Evolutionary conservation across 192 early-diverging fungal species (phyloP), one percentile per base, ranked within the genome.

Genomic region (Podila epigama): DNA sequence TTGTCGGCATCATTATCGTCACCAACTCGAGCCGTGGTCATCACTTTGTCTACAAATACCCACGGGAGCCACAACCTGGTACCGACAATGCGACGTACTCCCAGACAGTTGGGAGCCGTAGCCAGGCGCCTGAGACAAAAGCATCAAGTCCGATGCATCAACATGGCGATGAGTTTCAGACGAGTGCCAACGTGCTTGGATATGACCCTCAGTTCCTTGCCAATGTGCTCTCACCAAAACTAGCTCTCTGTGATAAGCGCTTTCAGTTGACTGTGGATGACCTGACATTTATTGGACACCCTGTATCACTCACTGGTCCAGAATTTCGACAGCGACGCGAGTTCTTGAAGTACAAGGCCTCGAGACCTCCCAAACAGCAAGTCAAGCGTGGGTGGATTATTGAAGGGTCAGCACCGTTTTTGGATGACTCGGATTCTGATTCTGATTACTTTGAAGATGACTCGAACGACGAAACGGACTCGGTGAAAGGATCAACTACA

Each of bases 251-350:
- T 72, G 93, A 95, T 69, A 83, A 85, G 50, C 84, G 90, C 52
- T 98, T 98, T 75, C 93, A 95, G 68, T 83, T 98, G 42, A 85
- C 89, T 2, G 89, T 98, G 10, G 93, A 97, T 75, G 89, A 93
- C 44, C 66, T 96, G 56, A 89, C 91, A 11, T 96, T 98, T 89
- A 85, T 93, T 3, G 92, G 92, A 0, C 91, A 92, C 55, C 90
- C 91, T 20, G 71, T 82, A 9, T 75, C 66, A 6, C 40, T 79
- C 16, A 62, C 39, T 12, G 70, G 69, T 2, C 53, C 54, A 15
- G 61, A 68, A 27, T 80, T 88, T 59, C 66, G 79, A 18, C 83
- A 86, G 33, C 25, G 58, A 52, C 57, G 66, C 22, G 44, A 64
- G 27, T 60, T 54, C 31, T 69, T 58, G 48, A 70, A 65, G 15